Conservation (phyloP, 192 early-diverging fungal species). For the Linnemannia schmuckeri region DNA sequence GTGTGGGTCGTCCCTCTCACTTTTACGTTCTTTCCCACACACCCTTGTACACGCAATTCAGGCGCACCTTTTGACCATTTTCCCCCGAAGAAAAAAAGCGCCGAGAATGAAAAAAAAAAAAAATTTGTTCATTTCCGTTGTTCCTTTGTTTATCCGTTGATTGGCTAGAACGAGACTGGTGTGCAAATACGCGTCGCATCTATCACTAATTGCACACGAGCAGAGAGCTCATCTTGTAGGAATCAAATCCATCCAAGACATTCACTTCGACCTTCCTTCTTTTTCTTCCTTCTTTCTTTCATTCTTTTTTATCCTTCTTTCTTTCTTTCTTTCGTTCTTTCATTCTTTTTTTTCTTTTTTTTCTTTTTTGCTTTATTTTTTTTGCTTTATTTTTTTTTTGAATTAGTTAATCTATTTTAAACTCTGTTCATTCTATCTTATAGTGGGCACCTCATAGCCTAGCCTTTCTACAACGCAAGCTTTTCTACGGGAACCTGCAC, state of each 20-base stretch:
- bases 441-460: too few species aligned
- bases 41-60: neutral
- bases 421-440: too few species aligned
- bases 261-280: neutral
- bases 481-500: neutral
- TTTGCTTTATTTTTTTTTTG: too few species aligned
- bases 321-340: too few species aligned
- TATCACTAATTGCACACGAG: neutral
- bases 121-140: neutral
- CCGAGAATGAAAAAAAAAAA: neutral
- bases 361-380: too few species aligned
- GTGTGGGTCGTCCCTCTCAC: neutral
- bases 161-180: neutral
- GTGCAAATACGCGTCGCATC: neutral
- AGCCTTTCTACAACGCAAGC: too few species aligned
- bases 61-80: neutral
- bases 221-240: neutral
- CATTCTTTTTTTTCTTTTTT: too few species aligned
- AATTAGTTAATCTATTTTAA: neutral
- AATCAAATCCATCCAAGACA: neutral
- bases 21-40: neutral
- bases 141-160: neutral
- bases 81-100: neutral
- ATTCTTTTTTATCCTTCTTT: too few species aligned
- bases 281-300: neutral